These are phyloP conservation scores for Haematococcus lacustris DNA, from an alignment of 139 green algal species.

Conservation along the genomic window DNA sequence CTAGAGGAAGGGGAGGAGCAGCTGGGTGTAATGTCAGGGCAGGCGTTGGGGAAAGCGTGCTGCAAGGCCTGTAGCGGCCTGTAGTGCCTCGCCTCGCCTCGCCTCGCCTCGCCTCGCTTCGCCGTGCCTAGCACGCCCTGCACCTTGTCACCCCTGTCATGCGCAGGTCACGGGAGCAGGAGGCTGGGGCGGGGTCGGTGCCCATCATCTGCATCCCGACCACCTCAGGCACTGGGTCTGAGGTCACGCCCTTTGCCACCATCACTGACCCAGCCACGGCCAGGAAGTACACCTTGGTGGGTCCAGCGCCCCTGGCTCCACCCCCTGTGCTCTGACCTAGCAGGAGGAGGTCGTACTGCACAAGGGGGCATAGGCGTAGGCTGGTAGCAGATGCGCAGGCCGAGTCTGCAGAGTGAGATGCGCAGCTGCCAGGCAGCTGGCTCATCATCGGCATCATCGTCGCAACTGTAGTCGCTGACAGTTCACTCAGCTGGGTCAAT, in stretches of 20 bases:
- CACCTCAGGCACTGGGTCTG: conserved; percentile 53
- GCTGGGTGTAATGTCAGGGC: conserved; percentile 24
- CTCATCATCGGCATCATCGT: neutral
- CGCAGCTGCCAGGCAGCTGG: no score
- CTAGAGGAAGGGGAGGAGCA: no score
- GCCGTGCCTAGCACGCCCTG: no score
- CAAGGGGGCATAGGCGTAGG: no score
- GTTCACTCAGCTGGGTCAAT: neutral
- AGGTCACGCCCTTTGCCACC: conserved; percentile 65
- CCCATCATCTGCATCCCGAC: conserved; percentile 43
- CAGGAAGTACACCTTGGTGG: conserved; percentile 4
- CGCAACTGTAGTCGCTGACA: neutral
- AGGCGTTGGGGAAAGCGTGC: neutral
- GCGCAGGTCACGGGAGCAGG: no score
- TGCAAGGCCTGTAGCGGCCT: neutral
- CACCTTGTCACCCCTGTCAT: conserved; percentile 12
- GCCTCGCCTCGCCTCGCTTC: conserved; percentile 26
- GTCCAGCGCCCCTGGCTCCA: neutral
- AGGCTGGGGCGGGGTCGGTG: neutral
- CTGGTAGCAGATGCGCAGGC: no score
- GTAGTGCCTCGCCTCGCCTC: conserved; percentile 31
- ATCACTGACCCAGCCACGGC: conserved; percentile 52
- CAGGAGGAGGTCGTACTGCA: neutral
- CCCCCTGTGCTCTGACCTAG: neutral
- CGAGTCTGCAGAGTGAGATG: no score